These are phyloP conservation scores for Quercus phellos DNA, from an alignment of 331 rosid genomes.

Conservation along the genomic window DNA sequence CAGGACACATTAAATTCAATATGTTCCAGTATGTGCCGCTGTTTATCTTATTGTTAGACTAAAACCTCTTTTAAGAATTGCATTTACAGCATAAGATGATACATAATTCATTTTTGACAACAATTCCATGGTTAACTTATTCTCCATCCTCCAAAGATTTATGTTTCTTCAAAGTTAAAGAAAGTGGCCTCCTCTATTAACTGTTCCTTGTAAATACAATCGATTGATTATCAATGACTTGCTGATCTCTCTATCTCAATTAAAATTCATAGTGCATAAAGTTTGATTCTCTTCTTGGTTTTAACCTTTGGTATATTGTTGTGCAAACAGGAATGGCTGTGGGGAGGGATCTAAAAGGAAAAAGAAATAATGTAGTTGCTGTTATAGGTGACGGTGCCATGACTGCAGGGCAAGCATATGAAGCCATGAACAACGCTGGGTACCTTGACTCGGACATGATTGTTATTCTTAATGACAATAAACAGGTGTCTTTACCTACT, in stretches of 20 bases:
- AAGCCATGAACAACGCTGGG: constrained; percentile 98
- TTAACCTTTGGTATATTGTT: constrained; percentile 7
- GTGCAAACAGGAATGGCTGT: constrained; percentile 79
- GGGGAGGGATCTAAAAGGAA: constrained; percentile 81
- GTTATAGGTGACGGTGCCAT: constrained; percentile 92
- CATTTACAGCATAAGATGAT: neutral
- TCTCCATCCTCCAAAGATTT: no score
- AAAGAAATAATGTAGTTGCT: constrained; percentile 52
- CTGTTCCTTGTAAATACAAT: neutral
- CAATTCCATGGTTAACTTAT: neutral
- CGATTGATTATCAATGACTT: neutral
- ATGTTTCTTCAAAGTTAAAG: neutral
- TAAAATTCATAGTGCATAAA: neutral
- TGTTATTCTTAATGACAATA: constrained; percentile 79
- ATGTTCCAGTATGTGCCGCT: neutral
- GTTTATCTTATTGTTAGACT: neutral
- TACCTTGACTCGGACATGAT: constrained; percentile 86
- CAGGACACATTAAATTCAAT: neutral
- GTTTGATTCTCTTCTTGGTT: neutral
- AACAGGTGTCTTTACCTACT: constrained; percentile 88
- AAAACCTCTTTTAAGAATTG: neutral
- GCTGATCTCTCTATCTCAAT: neutral
- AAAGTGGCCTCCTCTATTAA: neutral
- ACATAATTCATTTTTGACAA: neutral
- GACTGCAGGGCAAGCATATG: constrained; percentile 97